Percentiles rank a stretch among this genome's conserved stretches.
Evolutionary conservation across 2,329 filamentous ascomycete genomes (phyloP).

Genomic region (Exserohilum turcica): DNA sequence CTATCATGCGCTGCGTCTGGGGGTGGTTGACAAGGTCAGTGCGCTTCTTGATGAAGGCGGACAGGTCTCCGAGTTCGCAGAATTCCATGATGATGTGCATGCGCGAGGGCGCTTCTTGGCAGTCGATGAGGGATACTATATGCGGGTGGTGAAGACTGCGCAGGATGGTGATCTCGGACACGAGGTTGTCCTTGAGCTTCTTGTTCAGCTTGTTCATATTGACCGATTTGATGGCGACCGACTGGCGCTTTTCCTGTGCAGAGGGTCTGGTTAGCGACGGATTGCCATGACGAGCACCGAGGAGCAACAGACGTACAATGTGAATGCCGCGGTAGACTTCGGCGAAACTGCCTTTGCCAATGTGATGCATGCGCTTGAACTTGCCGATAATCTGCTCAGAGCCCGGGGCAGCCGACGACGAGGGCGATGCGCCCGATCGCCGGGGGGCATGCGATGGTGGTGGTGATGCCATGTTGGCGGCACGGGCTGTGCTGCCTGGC

Average conservation of each 20-base stretch:
- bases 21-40: slow-evolving; percentile 79
- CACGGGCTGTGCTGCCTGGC: slow-evolving; percentile 38
- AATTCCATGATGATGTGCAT: slow-evolving; percentile 99
- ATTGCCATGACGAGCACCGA: background rate
- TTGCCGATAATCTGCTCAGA: slow-evolving; percentile 64
- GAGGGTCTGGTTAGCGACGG: slow-evolving; percentile 21
- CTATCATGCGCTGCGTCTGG: slow-evolving; percentile 85
- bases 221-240: slow-evolving; percentile 96
- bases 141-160: slow-evolving; percentile 93
- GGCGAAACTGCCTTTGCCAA: slow-evolving; percentile 97
- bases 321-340: slow-evolving; percentile 89
- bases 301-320: slow-evolving; percentile 61
- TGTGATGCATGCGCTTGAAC: slow-evolving; percentile 84
- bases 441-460: slow-evolving; percentile 40
- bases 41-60: slow-evolving; percentile 94
- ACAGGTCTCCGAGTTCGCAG: slow-evolving; percentile 92
- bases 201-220: slow-evolving; percentile 88
- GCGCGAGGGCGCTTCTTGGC: slow-evolving; percentile 81
- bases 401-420: slow-evolving; percentile 29
- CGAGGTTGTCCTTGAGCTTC: slow-evolving; percentile 95
- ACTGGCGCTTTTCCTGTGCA: slow-evolving; percentile 72
- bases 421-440: slow-evolving; percentile 45
- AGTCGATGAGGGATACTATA: slow-evolving; percentile 95
- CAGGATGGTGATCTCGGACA: slow-evolving; percentile 93
- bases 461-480: slow-evolving; percentile 45